Evolutionary conservation across 2,329 filamentous ascomycete genomes (phyloP).

Genomic region (Diaporthe destruens): DNA sequence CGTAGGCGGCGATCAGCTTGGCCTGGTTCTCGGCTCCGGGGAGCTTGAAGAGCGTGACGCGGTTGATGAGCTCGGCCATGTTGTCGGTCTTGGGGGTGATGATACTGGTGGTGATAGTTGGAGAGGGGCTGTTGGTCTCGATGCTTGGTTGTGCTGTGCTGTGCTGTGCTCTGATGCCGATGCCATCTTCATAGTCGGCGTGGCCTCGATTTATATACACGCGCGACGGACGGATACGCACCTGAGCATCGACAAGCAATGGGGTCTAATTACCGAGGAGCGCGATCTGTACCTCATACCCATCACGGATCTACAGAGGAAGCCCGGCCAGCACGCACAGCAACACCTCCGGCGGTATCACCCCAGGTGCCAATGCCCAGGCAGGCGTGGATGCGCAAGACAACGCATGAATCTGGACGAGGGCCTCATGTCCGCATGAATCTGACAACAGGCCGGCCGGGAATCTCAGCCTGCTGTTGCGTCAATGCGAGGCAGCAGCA

Average conservation of each 20-base stretch:
- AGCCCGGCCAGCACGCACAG: slow-evolving; percentile 1
- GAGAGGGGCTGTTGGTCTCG: neutral
- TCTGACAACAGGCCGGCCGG: slow-evolving; percentile 26
- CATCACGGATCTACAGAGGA: neutral
- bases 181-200: neutral
- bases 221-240: slow-evolving; percentile 1
- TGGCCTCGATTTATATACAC: slow-evolving; percentile 6
- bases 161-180: neutral
- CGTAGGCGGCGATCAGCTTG: slow-evolving; percentile 60
- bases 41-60: slow-evolving; percentile 68
- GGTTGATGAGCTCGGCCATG: slow-evolving; percentile 60
- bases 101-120: neutral
- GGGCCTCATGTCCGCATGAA: slow-evolving; percentile 10
- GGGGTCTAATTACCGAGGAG: slow-evolving; percentile 13
- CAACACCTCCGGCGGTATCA: slow-evolving; percentile 18
- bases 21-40: slow-evolving; percentile 58
- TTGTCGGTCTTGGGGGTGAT: neutral
- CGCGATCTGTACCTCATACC: slow-evolving; percentile 8
- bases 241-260: neutral
- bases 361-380: slow-evolving; percentile 17
- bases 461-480: neutral
- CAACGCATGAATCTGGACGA: slow-evolving; percentile 13
- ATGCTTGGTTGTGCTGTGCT: neutral
- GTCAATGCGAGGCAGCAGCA: slow-evolving; percentile 12
- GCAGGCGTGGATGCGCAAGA: slow-evolving; percentile 6